Percentiles rank a stretch among this genome's conserved stretches.
Conservation (phyloP, 2,329 filamentous ascomycete species). For the Nigrospora sphaerica region DNA sequence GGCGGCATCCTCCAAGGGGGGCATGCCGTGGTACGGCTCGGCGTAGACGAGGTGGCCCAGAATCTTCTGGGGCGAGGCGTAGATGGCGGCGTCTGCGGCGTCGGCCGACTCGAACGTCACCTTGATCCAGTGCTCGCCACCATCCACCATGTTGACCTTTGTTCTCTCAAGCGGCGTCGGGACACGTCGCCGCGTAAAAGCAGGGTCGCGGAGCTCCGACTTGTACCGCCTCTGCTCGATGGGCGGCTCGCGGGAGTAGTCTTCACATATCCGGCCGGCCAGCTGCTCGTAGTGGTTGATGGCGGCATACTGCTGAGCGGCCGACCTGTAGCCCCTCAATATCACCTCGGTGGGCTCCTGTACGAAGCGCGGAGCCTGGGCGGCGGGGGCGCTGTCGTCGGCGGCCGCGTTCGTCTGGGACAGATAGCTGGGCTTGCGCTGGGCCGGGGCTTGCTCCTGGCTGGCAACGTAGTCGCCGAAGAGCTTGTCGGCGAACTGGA, state of each 20-base stretch:
- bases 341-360: conserved; percentile 64
- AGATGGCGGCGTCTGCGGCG: conserved; percentile 63
- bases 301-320: conserved; percentile 71
- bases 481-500: conserved; percentile 53
- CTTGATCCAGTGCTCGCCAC: conserved; percentile 89
- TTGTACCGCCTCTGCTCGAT: conserved; percentile 64
- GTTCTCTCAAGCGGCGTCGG: conserved; percentile 66
- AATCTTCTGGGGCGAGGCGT: conserved; percentile 64
- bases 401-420: conserved; percentile 10
- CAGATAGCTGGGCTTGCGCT: conserved; percentile 20
- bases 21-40: conserved; percentile 60
- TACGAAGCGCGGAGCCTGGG: conserved; percentile 19
- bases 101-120: conserved; percentile 71
- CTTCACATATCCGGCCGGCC: conserved; percentile 82
- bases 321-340: conserved; percentile 68
- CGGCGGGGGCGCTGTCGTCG: conserved; percentile 25
- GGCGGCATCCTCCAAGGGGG: conserved; percentile 57
- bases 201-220: conserved; percentile 65
- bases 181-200: conserved; percentile 56
- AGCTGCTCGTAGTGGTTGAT: conserved; percentile 84
- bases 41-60: conserved; percentile 65
- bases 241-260: conserved; percentile 83
- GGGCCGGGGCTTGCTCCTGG: conserved; percentile 28
- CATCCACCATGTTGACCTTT: conserved; percentile 74
- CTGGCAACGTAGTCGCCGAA: conserved; percentile 52